A percentile compares a stretch with the other conserved stretches of the same genome.
These are phyloP conservation scores for Claviceps cyperi DNA, from an alignment of 2,329 filamentous ascomycete species.

Conservation along the genomic window DNA sequence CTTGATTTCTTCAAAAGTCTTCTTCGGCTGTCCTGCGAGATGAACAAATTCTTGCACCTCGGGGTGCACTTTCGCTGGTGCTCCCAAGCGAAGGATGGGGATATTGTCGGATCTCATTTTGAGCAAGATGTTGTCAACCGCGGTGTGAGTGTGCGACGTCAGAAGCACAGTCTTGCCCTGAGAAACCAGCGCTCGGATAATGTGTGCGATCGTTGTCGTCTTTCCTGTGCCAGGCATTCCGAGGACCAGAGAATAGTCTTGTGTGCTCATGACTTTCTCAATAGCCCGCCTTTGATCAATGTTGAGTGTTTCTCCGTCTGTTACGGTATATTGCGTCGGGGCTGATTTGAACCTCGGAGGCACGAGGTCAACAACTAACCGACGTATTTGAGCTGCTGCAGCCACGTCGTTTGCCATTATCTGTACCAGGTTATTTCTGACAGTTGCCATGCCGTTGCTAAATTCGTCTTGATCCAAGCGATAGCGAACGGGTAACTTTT, in stretches of 20 bases:
- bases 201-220: conserved; percentile 94
- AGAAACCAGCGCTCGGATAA: conserved; percentile 76
- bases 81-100: conserved; percentile 72
- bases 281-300: conserved; percentile 77
- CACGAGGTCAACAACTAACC: conserved; percentile 64
- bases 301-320: conserved; percentile 57
- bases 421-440: conserved; percentile 85
- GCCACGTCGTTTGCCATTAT: conserved; percentile 72
- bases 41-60: conserved; percentile 78
- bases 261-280: conserved; percentile 86
- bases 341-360: conserved; percentile 58
- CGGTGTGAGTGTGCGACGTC: conserved; percentile 93
- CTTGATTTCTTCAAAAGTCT: conserved; percentile 69
- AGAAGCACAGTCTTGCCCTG: conserved; percentile 87
- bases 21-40: conserved; percentile 58
- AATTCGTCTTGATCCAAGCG: conserved; percentile 96
- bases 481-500: conserved; percentile 49
- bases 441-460: conserved; percentile 90
- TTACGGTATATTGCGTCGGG: conserved; percentile 48
- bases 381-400: conserved; percentile 57
- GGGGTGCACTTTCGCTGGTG: conserved; percentile 70
- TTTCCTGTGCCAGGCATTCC: conserved; percentile 98
- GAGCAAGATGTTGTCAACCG: conserved; percentile 92
- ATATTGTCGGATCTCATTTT: conserved; percentile 73
- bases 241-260: conserved; percentile 91